phyloP scores from a whole-genome alignment of 2,329 filamentous ascomycete genomes.

The Didymella pinodella region DNA sequence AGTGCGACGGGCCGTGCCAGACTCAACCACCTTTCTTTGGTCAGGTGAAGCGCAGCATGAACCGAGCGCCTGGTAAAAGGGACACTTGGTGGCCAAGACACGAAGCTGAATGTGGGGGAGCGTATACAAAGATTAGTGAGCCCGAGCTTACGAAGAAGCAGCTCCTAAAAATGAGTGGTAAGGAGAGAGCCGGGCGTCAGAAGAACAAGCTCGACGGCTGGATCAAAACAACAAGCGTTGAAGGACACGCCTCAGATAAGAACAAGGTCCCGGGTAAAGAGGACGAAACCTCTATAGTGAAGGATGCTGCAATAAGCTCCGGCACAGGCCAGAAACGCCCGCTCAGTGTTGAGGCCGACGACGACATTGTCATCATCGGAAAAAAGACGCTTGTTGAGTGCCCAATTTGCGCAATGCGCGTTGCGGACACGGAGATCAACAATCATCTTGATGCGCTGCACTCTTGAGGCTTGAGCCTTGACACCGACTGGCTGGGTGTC shows the following conservation, averaged over 20 bases:
- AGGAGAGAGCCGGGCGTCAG: slow-evolving; percentile 53
- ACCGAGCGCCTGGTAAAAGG: slow-evolving; percentile 52
- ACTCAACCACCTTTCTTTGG: slow-evolving; percentile 53
- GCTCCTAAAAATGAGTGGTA: slow-evolving; percentile 48
- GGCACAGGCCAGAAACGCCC: slow-evolving; percentile 33
- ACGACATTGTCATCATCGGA: slow-evolving; percentile 20
- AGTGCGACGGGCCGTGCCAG: slow-evolving; percentile 54
- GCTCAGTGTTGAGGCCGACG: slow-evolving; percentile 21
- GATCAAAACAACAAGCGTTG: slow-evolving; percentile 36
- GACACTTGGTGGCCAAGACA: slow-evolving; percentile 55
- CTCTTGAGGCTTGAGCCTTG: slow-evolving; percentile 25
- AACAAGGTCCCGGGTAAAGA: not conserved
- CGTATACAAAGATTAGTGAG: slow-evolving; percentile 53
- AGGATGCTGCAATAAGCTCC: slow-evolving; percentile 12
- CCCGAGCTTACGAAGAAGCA: slow-evolving; percentile 55
- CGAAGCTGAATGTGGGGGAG: slow-evolving; percentile 53
- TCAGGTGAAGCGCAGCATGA: slow-evolving; percentile 57
- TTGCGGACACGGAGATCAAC: slow-evolving; percentile 50
- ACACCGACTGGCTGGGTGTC: not conserved
- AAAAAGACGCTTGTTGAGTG: slow-evolving; percentile 46
- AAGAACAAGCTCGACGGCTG: slow-evolving; percentile 56
- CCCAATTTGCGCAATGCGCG: slow-evolving; percentile 48
- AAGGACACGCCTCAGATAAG: not conserved
- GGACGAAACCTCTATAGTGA: slow-evolving; percentile 24
- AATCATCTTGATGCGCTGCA: slow-evolving; percentile 51